Percentiles rank a stretch among this genome's conserved stretches.
Evolutionary conservation across 345 rosid genomes (phyloP).

Genomic region (Linum lewisii): DNA sequence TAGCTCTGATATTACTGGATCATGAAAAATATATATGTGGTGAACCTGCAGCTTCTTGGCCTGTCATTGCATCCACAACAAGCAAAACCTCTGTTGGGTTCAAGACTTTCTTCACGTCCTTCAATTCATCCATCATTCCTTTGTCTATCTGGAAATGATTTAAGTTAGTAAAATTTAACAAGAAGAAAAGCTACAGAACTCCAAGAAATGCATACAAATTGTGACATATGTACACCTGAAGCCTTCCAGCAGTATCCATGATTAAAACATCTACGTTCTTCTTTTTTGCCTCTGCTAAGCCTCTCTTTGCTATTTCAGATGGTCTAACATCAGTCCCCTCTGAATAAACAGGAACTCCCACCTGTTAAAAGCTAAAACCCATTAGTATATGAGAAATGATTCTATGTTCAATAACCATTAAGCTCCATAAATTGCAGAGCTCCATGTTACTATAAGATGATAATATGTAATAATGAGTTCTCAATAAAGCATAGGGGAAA

Average conservation of each 20-base stretch:
- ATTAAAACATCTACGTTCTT: constrained; percentile 78
- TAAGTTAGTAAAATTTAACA: constrained; percentile 5
- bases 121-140: constrained; percentile 96
- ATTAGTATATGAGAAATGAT: constrained; percentile 18
- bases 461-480: too few species aligned
- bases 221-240: constrained; percentile 51
- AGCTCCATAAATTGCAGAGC: too few species aligned
- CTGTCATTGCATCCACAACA: constrained; percentile 99
- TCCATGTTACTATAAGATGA: too few species aligned
- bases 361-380: constrained; percentile 48
- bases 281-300: constrained; percentile 73
- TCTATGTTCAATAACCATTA: neutral
- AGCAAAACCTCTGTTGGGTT: constrained; percentile 92
- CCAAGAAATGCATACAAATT: neutral
- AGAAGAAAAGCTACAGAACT: constrained; percentile 1
- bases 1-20: neutral
- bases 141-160: constrained; percentile 61
- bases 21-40: constrained; percentile 1
- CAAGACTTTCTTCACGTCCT: constrained; percentile 73
- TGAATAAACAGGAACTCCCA: constrained; percentile 75
- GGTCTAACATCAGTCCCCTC: constrained; percentile 86
- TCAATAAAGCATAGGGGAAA: too few species aligned
- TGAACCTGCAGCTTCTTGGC: constrained; percentile 97
- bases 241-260: constrained; percentile 96
- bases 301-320: constrained; percentile 81